These are phyloP conservation scores for Pestalotiopsis fici DNA, from an alignment of 2,329 filamentous ascomycete species.

Conservation along the genomic window DNA sequence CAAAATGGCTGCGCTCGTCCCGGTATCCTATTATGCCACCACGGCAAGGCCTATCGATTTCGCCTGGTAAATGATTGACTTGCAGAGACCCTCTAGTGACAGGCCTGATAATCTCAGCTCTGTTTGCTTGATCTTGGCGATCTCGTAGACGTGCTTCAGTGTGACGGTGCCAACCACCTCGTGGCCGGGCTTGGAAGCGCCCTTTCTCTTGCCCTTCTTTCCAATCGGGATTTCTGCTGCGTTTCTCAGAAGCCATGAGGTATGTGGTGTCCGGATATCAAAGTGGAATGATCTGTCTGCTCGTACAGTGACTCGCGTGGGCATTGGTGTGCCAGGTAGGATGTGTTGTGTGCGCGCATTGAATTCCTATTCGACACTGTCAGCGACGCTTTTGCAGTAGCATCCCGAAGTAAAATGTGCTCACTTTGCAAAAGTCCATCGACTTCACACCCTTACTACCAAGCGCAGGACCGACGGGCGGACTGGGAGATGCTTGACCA, in stretches of 20 bases:
- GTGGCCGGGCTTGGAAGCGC: constrained; percentile 72
- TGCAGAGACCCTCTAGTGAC: constrained; percentile 70
- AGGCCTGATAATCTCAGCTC: constrained; percentile 75
- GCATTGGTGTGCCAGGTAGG: constrained; percentile 79
- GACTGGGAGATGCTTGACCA: constrained; percentile 91
- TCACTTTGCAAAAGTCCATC: constrained; percentile 98
- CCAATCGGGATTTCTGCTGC: constrained; percentile 73
- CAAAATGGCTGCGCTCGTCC: neutral
- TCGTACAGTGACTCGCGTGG: constrained; percentile 87
- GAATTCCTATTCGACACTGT: constrained; percentile 70
- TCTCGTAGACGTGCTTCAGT: constrained; percentile 96
- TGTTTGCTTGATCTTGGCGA: constrained; percentile 91
- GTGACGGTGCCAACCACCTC: constrained; percentile 84
- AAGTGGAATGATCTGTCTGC: constrained; percentile 93
- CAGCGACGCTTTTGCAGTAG: constrained; percentile 14
- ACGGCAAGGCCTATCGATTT: constrained; percentile 76
- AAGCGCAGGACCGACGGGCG: constrained; percentile 92
- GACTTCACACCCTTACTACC: constrained; percentile 98
- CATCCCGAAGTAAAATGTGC: neutral
- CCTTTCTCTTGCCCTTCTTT: constrained; percentile 78
- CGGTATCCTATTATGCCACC: constrained; percentile 50
- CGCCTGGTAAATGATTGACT: constrained; percentile 72
- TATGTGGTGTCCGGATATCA: constrained; percentile 91
- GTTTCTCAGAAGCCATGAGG: constrained; percentile 83
- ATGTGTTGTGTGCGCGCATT: constrained; percentile 92